Evolutionary conservation across 805 yeast genomes (phyloP).

Genomic region (Cyberlindnera nakhonratchasimensis): DNA sequence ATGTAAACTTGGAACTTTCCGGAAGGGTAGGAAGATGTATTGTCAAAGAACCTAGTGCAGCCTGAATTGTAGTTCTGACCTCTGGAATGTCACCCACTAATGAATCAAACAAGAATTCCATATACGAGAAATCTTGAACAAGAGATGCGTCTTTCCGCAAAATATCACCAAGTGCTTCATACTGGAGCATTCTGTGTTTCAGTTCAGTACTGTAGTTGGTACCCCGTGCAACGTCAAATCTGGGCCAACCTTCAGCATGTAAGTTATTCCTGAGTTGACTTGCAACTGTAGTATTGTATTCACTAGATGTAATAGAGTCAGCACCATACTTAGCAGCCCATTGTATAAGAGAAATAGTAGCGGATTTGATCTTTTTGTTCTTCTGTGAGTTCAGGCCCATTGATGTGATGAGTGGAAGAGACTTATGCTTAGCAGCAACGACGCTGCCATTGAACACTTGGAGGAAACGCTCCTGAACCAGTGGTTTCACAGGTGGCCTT

Average conservation of each 20-base stretch:
- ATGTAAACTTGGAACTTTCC: conserved; percentile 33
- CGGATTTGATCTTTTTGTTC: conserved; percentile 39
- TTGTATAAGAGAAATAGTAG: conserved; percentile 60
- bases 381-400: conserved; percentile 45
- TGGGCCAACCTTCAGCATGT: conserved; percentile 60
- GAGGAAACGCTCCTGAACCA: conserved; percentile 55
- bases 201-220: conserved; percentile 34
- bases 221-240: conserved; percentile 35
- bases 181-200: conserved; percentile 57
- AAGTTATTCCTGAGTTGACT: conserved; percentile 50
- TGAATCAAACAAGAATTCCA: conserved; percentile 69
- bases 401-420: conserved; percentile 48
- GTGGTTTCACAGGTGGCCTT: conserved; percentile 50
- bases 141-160: conserved; percentile 45
- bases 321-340: conserved; percentile 46
- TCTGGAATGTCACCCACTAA: conserved; percentile 61
- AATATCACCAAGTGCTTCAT: conserved; percentile 75
- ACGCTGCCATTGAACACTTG: conserved; percentile 47
- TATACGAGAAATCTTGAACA: conserved; percentile 43
- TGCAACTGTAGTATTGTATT: conserved; percentile 44
- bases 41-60: conserved; percentile 59
- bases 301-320: conserved; percentile 11
- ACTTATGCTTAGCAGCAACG: conserved; percentile 41
- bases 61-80: conserved; percentile 65
- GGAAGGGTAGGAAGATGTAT: conserved; percentile 44